Conservation (phyloP, 768 basidiomycete species). For the Rhizopogon vinicolor region DNA sequence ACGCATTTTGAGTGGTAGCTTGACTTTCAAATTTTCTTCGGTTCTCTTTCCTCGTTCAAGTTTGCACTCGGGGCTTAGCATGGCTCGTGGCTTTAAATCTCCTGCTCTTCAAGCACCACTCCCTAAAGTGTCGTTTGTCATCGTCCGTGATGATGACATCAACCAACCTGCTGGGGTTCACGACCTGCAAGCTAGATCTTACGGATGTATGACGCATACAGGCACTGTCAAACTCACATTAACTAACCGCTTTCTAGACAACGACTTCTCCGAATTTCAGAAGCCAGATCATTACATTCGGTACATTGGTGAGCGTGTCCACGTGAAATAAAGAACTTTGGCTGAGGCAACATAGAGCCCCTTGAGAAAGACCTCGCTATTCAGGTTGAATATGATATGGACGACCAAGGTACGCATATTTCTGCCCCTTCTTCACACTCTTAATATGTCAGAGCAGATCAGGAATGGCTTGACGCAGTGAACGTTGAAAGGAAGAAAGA, state of each 20-base stretch:
- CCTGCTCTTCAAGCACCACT: constrained; percentile 36
- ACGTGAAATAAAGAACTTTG: neutral
- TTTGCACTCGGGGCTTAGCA: constrained; percentile 7
- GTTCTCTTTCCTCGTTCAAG: neutral
- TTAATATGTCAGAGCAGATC: constrained; percentile 47
- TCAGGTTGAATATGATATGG: constrained; percentile 99
- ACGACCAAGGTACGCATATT: constrained; percentile 77
- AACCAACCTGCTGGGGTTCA: constrained; percentile 59
- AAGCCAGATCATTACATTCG: constrained; percentile 87
- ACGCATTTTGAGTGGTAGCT: neutral
- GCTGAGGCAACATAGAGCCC: constrained; percentile 56
- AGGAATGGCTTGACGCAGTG: constrained; percentile 88
- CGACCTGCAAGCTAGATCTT: constrained; percentile 58
- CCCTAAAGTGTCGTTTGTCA: constrained; percentile 65
- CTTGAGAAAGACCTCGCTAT: constrained; percentile 87
- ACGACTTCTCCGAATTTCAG: constrained; percentile 66
- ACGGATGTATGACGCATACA: constrained; percentile 59
- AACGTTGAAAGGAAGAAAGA: constrained; percentile 81
- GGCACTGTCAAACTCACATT: neutral
- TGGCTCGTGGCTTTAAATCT: constrained; percentile 36
- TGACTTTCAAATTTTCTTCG: neutral
- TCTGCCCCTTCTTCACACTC: neutral
- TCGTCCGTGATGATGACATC: constrained; percentile 59
- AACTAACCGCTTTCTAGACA: constrained; percentile 35
- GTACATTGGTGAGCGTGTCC: constrained; percentile 64